Percentiles rank a stretch among this genome's conserved stretches.
These are phyloP conservation scores for Abortiporus biennis DNA, from an alignment of 1,284 basidiomycete genomes.

Conservation along the genomic window DNA sequence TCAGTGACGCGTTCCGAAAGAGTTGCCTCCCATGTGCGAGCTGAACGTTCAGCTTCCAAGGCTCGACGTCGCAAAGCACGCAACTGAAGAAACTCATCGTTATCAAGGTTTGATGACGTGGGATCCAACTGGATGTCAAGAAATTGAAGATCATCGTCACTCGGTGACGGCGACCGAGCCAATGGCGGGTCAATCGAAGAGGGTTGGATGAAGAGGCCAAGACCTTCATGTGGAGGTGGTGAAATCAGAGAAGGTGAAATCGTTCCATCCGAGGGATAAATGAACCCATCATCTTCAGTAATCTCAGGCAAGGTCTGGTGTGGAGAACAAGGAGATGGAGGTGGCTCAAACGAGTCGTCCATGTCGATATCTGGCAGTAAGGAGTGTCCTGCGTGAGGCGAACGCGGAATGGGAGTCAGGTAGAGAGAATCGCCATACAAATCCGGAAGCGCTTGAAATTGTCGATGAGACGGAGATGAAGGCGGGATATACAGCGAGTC, in stretches of 20 bases:
- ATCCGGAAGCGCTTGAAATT: constrained; percentile 4
- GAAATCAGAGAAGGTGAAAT: constrained; percentile 15
- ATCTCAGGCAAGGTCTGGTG: constrained; percentile 8
- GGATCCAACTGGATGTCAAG: constrained; percentile 33
- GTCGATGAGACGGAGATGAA: background rate
- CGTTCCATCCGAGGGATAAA: constrained; percentile 4
- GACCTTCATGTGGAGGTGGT: constrained; percentile 16
- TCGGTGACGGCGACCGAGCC: constrained; percentile 42
- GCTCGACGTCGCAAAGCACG: constrained; percentile 33
- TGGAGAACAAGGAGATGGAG: constrained; percentile 11
- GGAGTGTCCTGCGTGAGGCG: constrained; percentile 1
- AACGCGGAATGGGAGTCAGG: constrained; percentile 5
- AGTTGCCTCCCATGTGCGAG: constrained; percentile 30
- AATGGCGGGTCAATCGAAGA: constrained; percentile 19
- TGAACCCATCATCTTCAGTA: constrained; percentile 2
- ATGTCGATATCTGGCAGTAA: constrained; percentile 7
- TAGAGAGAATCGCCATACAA: constrained; percentile 2
- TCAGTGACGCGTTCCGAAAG: constrained; percentile 22
- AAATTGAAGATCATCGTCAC: constrained; percentile 31
- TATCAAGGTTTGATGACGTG: constrained; percentile 25
- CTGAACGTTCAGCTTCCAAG: constrained; percentile 33
- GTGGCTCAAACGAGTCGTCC: constrained; percentile 8
- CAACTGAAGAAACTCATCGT: constrained; percentile 24
- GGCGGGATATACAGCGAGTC: background rate
- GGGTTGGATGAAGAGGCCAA: constrained; percentile 20